Evolutionary conservation across 2,329 filamentous ascomycete species (phyloP).

Genomic region (Calonectria hawksworthii): DNA sequence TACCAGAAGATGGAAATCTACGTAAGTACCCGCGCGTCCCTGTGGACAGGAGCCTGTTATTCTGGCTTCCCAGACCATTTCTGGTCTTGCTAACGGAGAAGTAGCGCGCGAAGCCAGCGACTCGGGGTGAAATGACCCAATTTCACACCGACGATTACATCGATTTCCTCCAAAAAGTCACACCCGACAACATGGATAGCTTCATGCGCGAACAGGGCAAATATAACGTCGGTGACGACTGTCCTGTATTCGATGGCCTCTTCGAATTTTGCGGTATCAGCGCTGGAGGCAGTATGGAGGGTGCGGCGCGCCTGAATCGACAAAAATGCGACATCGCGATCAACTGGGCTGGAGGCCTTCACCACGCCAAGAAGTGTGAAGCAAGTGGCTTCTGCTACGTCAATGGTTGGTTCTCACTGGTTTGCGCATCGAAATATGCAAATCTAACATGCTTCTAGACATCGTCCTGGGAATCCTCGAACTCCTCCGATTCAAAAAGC

Average conservation of each 20-base stretch:
- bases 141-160: slow-evolving; percentile 98
- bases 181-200: slow-evolving; percentile 97
- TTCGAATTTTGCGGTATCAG: slow-evolving; percentile 97
- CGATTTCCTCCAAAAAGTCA: slow-evolving; percentile 94
- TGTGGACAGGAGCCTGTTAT: background rate
- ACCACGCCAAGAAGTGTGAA: slow-evolving; percentile 97
- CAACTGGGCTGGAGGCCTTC: slow-evolving; percentile 97
- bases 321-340: slow-evolving; percentile 96
- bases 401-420: slow-evolving; percentile 76
- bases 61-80: background rate
- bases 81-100: slow-evolving; percentile 48
- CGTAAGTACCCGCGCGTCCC: slow-evolving; percentile 66
- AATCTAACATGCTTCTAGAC: slow-evolving; percentile 65
- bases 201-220: slow-evolving; percentile 92
- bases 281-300: slow-evolving; percentile 93
- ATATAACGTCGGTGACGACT: slow-evolving; percentile 97
- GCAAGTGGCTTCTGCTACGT: slow-evolving; percentile 99
- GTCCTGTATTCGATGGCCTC: slow-evolving; percentile 97
- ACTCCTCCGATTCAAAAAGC: slow-evolving; percentile 88
- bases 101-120: slow-evolving; percentile 88
- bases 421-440: background rate
- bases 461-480: slow-evolving; percentile 97
- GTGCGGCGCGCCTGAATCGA: slow-evolving; percentile 89
- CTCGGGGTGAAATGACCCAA: slow-evolving; percentile 88
- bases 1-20: slow-evolving; percentile 98